Conservation (phyloP, 176 grass and related monocot species). For the Zizania latifolia region DNA sequence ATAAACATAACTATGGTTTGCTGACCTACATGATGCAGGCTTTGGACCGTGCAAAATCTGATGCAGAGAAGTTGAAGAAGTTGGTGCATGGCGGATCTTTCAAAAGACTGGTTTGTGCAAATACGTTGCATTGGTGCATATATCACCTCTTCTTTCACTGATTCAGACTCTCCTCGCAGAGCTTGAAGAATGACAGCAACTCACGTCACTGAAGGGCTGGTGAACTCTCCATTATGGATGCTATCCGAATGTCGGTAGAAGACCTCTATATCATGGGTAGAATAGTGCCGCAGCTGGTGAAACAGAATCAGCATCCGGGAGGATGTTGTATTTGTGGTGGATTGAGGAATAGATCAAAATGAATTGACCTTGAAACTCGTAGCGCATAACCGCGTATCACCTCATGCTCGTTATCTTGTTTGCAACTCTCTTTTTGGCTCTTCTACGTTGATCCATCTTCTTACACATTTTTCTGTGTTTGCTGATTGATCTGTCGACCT, state of each 20-base stretch:
- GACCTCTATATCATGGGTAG: not conserved
- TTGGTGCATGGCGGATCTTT: conserved; percentile 57
- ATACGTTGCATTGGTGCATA: not conserved
- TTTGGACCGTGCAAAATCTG: conserved; percentile 88
- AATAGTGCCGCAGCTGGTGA: not conserved
- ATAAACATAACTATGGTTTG: not conserved
- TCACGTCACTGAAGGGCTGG: conserved; percentile 23
- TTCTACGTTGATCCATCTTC: not conserved
- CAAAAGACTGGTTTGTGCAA: conserved; percentile 54
- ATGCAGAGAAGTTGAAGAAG: conserved; percentile 84
- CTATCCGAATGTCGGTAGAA: not conserved
- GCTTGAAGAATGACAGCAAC: conserved; percentile 43
- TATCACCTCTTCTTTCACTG: not conserved
- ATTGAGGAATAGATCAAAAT: conserved; percentile 3
- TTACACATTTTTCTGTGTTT: not conserved
- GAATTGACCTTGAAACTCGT: not conserved
- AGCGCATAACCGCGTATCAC: not conserved
- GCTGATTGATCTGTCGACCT: not conserved
- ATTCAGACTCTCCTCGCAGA: conserved; percentile 17
- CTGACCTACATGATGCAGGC: conserved; percentile 37
- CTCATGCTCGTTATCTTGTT: not conserved
- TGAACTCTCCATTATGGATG: not conserved
- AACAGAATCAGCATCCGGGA: not conserved
- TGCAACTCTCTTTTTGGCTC: not conserved
- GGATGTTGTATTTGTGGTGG: not conserved